These are phyloP conservation scores for Mariannaea sp. DNA, from an alignment of 2,329 filamentous ascomycete genomes.

Conservation along the genomic window DNA sequence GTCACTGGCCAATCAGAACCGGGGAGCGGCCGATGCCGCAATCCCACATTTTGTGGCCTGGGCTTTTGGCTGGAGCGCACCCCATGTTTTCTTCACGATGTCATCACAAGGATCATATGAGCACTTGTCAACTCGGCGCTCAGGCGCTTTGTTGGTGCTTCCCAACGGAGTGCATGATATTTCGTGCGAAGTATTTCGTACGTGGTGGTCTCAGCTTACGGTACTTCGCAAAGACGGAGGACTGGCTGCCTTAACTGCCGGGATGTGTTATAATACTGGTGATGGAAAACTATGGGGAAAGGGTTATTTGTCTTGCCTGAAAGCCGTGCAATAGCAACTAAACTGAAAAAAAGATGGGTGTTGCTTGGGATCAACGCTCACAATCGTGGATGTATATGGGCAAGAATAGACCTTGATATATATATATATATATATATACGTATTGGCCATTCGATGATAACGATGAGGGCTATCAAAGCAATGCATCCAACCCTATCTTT, in stretches of 20 bases:
- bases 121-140: conserved; percentile 3
- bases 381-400: too few species aligned
- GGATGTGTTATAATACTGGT: not conserved
- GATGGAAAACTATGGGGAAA: not conserved
- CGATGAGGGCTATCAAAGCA: not conserved
- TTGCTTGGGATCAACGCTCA: not conserved
- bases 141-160: not conserved
- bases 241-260: not conserved
- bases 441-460: not conserved
- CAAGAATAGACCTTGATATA: too few species aligned
- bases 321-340: not conserved
- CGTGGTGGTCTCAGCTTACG: not conserved
- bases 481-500: not conserved
- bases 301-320: not conserved
- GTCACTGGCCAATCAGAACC: conserved; percentile 34
- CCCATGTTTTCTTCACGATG: conserved; percentile 17
- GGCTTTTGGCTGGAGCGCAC: conserved; percentile 6
- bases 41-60: conserved; percentile 17
- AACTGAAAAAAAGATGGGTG: too few species aligned
- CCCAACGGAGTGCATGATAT: not conserved
- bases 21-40: conserved; percentile 29
- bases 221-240: not conserved
- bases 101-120: conserved; percentile 19
- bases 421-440: too few species aligned
- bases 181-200: too few species aligned